phyloP scores from a whole-genome alignment of 495 filamentous ascomycete species.

The Usnea hakonensis region DNA sequence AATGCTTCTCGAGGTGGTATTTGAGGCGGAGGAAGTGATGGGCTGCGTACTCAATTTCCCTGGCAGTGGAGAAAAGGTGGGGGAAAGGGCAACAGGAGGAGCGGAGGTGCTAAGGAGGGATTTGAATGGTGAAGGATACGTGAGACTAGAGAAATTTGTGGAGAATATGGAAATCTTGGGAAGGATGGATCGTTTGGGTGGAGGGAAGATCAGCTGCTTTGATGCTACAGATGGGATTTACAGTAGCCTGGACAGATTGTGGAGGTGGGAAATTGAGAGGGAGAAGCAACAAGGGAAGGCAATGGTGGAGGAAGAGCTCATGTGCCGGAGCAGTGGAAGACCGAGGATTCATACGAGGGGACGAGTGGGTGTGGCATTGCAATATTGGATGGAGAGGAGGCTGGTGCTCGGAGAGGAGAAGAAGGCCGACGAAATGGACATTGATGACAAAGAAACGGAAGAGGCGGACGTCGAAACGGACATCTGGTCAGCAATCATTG shows the following conservation, averaged over 20 bases:
- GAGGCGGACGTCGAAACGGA: conserved; percentile 18
- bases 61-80: conserved; percentile 38
- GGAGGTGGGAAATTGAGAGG: conserved; percentile 59
- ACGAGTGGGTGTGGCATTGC: conserved; percentile 66
- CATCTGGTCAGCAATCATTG: conserved; percentile 56
- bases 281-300: conserved; percentile 41
- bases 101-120: conserved; percentile 46
- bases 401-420: conserved; percentile 37
- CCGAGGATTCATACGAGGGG: conserved; percentile 69
- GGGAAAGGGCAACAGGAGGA: conserved; percentile 37
- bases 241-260: conserved; percentile 53
- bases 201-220: conserved; percentile 72
- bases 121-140: conserved; percentile 34
- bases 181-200: conserved; percentile 70
- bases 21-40: conserved; percentile 38
- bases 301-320: conserved; percentile 41
- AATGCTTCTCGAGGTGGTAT: conserved; percentile 46
- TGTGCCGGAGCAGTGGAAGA: conserved; percentile 62
- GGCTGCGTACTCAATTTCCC: conserved; percentile 41
- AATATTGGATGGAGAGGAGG: conserved; percentile 75
- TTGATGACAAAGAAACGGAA: conserved; percentile 8
- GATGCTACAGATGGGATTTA: conserved; percentile 80
- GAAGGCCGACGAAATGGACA: conserved; percentile 24
- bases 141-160: conserved; percentile 58
- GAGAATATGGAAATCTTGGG: conserved; percentile 74